Percentiles rank a stretch among this genome's conserved stretches.
phyloP scores from a whole-genome alignment of 2,329 filamentous ascomycete genomes.

The Coniella lustricola region DNA sequence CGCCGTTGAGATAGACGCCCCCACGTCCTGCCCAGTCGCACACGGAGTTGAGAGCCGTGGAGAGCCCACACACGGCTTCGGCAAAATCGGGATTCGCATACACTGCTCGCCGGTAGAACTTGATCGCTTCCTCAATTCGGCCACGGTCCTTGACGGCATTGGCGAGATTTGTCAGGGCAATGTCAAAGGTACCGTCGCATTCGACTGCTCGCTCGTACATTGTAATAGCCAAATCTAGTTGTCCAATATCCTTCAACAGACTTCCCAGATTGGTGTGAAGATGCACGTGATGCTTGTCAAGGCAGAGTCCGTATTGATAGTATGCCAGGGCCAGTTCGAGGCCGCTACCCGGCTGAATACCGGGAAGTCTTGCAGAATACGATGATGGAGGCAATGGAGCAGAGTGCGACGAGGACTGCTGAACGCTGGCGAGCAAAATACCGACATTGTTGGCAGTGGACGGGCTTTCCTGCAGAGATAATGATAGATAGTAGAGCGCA shows the following conservation, averaged over 20 bases:
- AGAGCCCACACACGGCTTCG: constrained; percentile 91
- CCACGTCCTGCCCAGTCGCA: constrained; percentile 91
- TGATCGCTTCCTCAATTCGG: constrained; percentile 82
- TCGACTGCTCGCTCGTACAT: constrained; percentile 96
- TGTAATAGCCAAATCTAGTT: constrained; percentile 81
- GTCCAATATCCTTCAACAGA: constrained; percentile 90
- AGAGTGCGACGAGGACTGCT: constrained; percentile 50
- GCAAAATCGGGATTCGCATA: constrained; percentile 90
- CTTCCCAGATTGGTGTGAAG: constrained; percentile 95
- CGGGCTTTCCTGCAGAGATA: constrained; percentile 90
- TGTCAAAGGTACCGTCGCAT: constrained; percentile 93
- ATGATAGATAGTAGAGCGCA: constrained; percentile 87
- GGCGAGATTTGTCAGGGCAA: constrained; percentile 89
- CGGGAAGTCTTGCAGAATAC: constrained; percentile 51
- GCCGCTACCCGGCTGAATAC: constrained; percentile 78
- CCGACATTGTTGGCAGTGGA: constrained; percentile 98
- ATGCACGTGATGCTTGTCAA: constrained; percentile 88
- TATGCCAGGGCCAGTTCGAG: constrained; percentile 83
- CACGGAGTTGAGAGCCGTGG: constrained; percentile 91
- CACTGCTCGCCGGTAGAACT: constrained; percentile 86
- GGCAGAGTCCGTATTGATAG: constrained; percentile 85
- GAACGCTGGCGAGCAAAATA: constrained; percentile 90
- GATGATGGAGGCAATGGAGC: constrained; percentile 21
- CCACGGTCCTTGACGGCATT: constrained; percentile 98
- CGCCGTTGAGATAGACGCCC: constrained; percentile 68